Conservation (phyloP, 1,139 yeast genomes). For the Suzukiozyma palmioleophila region DNA sequence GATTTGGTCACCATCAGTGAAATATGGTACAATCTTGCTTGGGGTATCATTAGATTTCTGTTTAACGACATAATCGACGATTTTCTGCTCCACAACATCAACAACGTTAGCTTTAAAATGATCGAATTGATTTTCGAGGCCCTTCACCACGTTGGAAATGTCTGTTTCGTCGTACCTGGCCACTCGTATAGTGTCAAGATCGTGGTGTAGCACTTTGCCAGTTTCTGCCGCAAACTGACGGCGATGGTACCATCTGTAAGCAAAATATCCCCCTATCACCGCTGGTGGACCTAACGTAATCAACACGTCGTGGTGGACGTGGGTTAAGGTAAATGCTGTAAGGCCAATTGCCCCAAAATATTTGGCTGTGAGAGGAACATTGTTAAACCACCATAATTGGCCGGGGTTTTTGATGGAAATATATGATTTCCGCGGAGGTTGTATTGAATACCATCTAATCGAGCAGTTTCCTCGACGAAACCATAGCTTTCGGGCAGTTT, state of each 20-base stretch:
- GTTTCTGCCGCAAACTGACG: background rate
- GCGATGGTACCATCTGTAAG: conserved; percentile 8
- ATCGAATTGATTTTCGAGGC: conserved; percentile 37
- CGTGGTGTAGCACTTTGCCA: conserved; percentile 8
- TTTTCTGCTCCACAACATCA: conserved; percentile 21
- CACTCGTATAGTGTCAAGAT: conserved; percentile 17
- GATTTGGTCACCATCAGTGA: conserved; percentile 29
- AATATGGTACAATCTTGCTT: conserved; percentile 5
- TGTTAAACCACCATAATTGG: conserved; percentile 22
- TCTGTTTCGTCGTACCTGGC: conserved; percentile 32
- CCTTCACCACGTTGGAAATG: conserved; percentile 26
- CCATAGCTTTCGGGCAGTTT: background rate
- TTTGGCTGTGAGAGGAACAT: conserved; percentile 25
- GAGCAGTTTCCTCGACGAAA: background rate
- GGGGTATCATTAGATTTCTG: conserved; percentile 6
- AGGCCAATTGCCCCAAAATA: conserved; percentile 24
- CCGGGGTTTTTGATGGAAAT: conserved; percentile 22
- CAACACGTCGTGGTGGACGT: conserved; percentile 32
- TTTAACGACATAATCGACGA: conserved; percentile 18
- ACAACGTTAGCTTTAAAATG: conserved; percentile 28
- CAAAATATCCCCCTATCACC: conserved; percentile 22
- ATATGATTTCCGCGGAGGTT: conserved; percentile 33
- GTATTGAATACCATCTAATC: background rate
- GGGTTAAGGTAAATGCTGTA: conserved; percentile 27
- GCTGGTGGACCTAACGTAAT: conserved; percentile 38